phyloP scores from a whole-genome alignment of 2,329 filamentous ascomycete genomes.

The Colletotrichum destructivum region DNA sequence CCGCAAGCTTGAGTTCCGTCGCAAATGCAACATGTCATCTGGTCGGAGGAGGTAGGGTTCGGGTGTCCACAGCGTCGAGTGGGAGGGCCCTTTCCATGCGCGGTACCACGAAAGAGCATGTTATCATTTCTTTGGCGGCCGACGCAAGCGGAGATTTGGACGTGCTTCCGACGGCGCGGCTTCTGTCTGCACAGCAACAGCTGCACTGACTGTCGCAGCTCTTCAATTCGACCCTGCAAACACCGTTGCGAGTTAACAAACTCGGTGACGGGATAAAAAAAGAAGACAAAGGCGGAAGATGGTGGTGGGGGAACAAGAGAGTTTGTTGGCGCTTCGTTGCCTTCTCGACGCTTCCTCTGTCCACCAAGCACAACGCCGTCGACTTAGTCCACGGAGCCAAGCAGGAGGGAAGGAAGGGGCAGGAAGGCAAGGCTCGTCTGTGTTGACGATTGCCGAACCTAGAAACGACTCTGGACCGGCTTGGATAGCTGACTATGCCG shows the following conservation, averaged over 20 bases:
- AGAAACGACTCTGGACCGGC: conserved; percentile 20
- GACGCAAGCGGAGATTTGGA: not conserved
- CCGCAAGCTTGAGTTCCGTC: conserved; percentile 18
- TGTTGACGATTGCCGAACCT: conserved; percentile 37
- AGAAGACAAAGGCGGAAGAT: not conserved
- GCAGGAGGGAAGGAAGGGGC: not conserved
- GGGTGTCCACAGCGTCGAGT: conserved; percentile 7
- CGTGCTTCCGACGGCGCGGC: not conserved
- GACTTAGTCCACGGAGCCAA: conserved; percentile 5
- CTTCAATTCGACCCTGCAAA: not conserved
- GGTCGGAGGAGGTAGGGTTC: conserved; percentile 27
- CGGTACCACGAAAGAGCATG: conserved; percentile 10
- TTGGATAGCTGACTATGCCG: conserved; percentile 3
- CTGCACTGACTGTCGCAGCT: conserved; percentile 2
- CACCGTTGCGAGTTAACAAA: not conserved
- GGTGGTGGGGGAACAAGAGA: not conserved
- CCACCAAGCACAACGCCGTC: conserved; percentile 22
- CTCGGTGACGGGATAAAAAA: not conserved
- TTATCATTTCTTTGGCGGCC: not conserved
- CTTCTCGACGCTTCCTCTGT: conserved; percentile 39
- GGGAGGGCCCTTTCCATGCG: conserved; percentile 5
- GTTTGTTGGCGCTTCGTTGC: conserved; percentile 6
- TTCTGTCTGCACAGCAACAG: not conserved
- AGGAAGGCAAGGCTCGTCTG: conserved; percentile 21
- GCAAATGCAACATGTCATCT: conserved; percentile 33